Evolutionary conservation across 176 grass and related monocot genomes (phyloP), one percentile per base, ranked within the genome.

Genomic region (Thalia dealbata): DNA sequence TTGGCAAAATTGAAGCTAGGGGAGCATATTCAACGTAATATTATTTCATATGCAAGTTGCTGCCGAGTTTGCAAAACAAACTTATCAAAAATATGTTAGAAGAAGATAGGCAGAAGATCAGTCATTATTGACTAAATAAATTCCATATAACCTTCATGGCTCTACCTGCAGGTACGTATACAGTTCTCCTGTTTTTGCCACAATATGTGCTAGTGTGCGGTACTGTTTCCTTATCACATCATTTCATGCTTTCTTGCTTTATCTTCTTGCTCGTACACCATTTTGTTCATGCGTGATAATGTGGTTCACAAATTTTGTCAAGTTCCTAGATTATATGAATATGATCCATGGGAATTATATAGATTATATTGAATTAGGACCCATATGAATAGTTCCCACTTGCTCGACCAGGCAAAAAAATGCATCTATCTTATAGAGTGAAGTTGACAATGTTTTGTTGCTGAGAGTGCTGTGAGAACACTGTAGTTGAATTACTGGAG

Each of bases 1-100:
- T 38, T 52, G 91, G 88, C 32, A 83, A 88, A 48, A 88, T 86
- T 46, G 86, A 86, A 75, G 88, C 86, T 41, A 91, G 84, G 78
- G 92, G 88, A 79, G 91, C 3, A 38, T 38, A 38, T 38, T 38
- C 32, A 38, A 38, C 86, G 45, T 84, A 88, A 67, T 89, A 96
- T 67, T 67, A 85, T 81, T 41, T 96, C 85, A 48, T 48, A 48
- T 48, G 1, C 5, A 48, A 48, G 10, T 80, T 96, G 88, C 70
- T 52, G 51, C 51, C 15, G 4, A 48, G 1, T 13, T 48, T 48
- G 45, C 45, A 48, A 48, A 48, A 48, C 32, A 38, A 38, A 2
- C 32, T 38, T 38, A 38, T 38, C 32, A 38, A 38, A 38, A 58
- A 58, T 58, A 58, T n/a, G 22, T 19, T 23, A 23, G 54, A 58